phyloP scores from a whole-genome alignment of 345 rosid species.

The Moricandia arvensis region DNA sequence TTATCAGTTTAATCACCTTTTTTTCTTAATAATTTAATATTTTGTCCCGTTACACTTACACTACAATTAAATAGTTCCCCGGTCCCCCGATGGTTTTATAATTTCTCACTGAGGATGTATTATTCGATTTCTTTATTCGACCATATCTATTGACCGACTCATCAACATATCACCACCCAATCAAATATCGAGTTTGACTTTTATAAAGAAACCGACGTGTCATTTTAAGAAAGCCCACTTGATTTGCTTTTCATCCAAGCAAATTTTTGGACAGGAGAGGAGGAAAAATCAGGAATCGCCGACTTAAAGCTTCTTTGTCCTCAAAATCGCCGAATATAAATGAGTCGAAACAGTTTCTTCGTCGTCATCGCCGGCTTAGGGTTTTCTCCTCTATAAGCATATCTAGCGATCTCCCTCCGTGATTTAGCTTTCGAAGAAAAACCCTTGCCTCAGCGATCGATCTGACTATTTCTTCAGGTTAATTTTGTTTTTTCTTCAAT shows the following conservation, averaged over 20 bases:
- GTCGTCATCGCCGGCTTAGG: slow-evolving; percentile 42
- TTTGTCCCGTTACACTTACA: background rate
- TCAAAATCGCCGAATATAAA: slow-evolving; percentile 27
- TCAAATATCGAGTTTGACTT: slow-evolving; percentile 11
- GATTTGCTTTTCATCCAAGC: slow-evolving; percentile 44
- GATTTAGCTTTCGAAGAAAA: slow-evolving; percentile 3
- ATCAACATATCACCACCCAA: slow-evolving; percentile 23
- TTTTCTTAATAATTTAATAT: background rate
- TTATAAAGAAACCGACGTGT: background rate
- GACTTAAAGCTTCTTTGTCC: slow-evolving; percentile 19
- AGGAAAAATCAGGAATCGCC: slow-evolving; percentile 32
- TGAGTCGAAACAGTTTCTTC: slow-evolving; percentile 25
- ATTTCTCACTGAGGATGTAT: background rate
- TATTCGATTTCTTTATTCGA: slow-evolving; percentile 14
- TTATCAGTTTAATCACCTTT: background rate
- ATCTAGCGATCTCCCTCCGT: background rate
- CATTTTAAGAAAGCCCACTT: background rate
- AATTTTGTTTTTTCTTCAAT: background rate
- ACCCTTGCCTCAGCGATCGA: slow-evolving; percentile 42
- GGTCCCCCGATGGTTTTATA: background rate
- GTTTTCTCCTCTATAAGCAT: slow-evolving; percentile 37
- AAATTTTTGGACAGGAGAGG: slow-evolving; percentile 24
- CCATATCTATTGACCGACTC: slow-evolving; percentile 36
- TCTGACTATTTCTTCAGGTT: slow-evolving; percentile 24
- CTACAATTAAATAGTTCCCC: background rate